Evolutionary conservation across 495 filamentous ascomycete species (phyloP), one percentile per base, ranked within the genome.

Genomic region (Annulohypoxylon bovei): DNA sequence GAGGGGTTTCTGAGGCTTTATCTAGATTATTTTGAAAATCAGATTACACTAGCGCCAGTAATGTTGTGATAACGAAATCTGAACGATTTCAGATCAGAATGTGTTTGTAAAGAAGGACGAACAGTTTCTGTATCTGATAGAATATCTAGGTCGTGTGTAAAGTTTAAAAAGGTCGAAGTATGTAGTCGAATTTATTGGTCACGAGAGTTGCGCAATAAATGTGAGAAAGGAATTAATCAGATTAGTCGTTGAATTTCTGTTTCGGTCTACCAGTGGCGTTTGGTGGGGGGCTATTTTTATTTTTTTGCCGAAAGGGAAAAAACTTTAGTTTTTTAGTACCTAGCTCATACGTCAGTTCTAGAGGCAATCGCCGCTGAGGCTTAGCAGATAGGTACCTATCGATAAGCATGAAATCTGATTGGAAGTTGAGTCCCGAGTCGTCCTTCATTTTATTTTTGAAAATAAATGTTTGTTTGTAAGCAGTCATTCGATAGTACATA

Each of bases 1-100:
- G 65, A 72, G 63, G 65, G 65, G 65, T 54, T 35, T 52, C 32
- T 72, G 69, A 72, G 69, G 69, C 69, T 72, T 72, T 72, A 72
- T 71, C 63, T 62, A 50, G 30, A 66, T 39, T 39, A 46, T 14
- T 37, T 16, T 27, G 23, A 50, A 50, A 50, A 27, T 14, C 14
- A 56, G 57, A 46, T 64, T 20, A 11, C 30, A 57, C 47, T 47
- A 68, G 57, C 22, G 55, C 53, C 30, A 27, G 44, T 32, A 62
- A 61, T 58, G 23, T 12, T 25, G 52, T 32, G 27, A 49, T 32
- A 27, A 23, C 12, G 27, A 63, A 62, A 50, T 25, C 23, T 25
- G 25, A 28, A 18, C 9, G 22, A 50, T 37, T 56, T 47, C 12
- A 39, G 22, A 33, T 7, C 39, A 30, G 6, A 23, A 9, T 22